phyloP scores from a whole-genome alignment of 169 alveolate species.

The Eimeria praecox region DNA sequence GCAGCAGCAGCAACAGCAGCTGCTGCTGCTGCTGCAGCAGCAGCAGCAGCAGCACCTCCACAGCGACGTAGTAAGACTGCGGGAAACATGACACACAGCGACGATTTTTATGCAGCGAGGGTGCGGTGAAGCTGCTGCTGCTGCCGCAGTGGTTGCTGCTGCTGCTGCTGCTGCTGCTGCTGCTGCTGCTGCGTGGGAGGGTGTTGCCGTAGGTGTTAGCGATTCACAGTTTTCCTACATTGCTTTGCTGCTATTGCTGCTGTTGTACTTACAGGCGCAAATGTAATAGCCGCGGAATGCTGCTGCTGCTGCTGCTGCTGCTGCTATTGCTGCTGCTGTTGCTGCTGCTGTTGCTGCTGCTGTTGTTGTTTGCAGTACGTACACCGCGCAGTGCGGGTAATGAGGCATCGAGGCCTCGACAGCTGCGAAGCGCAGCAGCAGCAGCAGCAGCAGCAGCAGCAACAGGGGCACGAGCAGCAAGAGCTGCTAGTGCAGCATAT shows the following conservation, averaged over 20 bases:
- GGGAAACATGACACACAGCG: slow-evolving; percentile 10
- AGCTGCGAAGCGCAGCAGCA: neutral
- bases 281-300: neutral
- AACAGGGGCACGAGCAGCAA: neutral
- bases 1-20: too few relatives aligned
- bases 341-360: slow-evolving; percentile 36
- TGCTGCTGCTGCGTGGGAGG: slow-evolving; percentile 8
- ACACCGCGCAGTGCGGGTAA: slow-evolving; percentile 61
- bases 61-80: slow-evolving; percentile 27
- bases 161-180: slow-evolving; percentile 23
- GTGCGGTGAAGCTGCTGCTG: neutral
- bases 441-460: too few relatives aligned
- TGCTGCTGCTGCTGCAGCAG: slow-evolving; percentile 20
- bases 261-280: neutral
- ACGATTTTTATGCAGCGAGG: slow-evolving; percentile 12
- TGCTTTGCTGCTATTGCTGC: neutral
- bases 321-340: neutral
- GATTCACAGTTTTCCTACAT: neutral
- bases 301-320: slow-evolving; percentile 39
- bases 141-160: slow-evolving; percentile 35
- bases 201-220: neutral
- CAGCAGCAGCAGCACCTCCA: neutral
- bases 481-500: slow-evolving; percentile 1
- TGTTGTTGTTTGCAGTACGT: slow-evolving; percentile 36
- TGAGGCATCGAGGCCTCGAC: neutral